These are phyloP conservation scores for Acanthamoeba lenticulata DNA, from an alignment of 208 protist species.

Conservation along the genomic window DNA sequence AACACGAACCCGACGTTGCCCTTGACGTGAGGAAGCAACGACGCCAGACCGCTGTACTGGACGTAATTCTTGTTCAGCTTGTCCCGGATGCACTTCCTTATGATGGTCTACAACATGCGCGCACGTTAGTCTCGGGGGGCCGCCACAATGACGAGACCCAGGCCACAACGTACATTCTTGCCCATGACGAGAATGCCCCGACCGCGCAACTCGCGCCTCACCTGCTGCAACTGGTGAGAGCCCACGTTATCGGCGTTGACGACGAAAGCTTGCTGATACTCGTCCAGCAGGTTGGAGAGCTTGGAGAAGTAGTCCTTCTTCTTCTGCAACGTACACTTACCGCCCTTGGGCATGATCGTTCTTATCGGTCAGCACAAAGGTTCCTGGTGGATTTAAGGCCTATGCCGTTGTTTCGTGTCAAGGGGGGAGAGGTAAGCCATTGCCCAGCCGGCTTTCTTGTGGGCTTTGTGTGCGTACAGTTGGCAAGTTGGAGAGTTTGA, in stretches of 20 bases:
- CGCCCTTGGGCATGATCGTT: too few relatives aligned
- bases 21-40: constrained; percentile 88
- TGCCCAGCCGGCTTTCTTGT: too few relatives aligned
- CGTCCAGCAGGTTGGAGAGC: constrained; percentile 91
- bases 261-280: constrained; percentile 96
- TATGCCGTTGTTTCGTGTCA: too few relatives aligned
- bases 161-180: too few relatives aligned
- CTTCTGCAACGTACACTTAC: too few relatives aligned
- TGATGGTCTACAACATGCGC: constrained; percentile 93
- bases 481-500: too few relatives aligned
- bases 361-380: too few relatives aligned
- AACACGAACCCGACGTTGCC: constrained; percentile 98
- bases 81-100: constrained; percentile 94
- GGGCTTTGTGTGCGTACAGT: too few relatives aligned
- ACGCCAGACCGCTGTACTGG: constrained; percentile 82
- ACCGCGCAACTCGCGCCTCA: constrained; percentile 94
- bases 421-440: too few relatives aligned
- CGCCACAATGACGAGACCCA: too few relatives aligned
- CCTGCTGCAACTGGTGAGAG: constrained; percentile 96
- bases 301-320: constrained; percentile 93
- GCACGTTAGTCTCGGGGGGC: too few relatives aligned
- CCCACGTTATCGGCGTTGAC: constrained; percentile 97
- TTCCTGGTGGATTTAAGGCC: too few relatives aligned
- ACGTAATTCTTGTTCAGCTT: constrained; percentile 80
- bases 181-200: constrained; percentile 97